Evolutionary conservation across 225 moss, liverwort and hornwort species (phyloP).

Genomic region (Sphagnum tenellum): DNA sequence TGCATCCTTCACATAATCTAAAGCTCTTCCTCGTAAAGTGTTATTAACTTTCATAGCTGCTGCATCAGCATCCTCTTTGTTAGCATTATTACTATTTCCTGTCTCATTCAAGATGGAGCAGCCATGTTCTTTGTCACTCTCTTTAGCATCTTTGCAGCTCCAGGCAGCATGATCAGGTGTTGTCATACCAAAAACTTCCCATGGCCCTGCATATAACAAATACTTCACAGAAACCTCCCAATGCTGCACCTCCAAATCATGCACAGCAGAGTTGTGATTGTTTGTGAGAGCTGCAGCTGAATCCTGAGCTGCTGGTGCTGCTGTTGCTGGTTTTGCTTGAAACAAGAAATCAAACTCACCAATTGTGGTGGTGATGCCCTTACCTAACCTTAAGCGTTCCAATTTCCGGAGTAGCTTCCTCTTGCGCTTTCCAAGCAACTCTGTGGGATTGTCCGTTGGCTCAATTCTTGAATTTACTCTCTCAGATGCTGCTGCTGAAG

Average conservation of each 20-base stretch:
- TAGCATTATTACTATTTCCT: background rate
- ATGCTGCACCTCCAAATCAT: conserved; percentile 18
- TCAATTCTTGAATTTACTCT: too few species aligned
- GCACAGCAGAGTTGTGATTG: too few species aligned
- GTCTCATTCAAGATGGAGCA: background rate
- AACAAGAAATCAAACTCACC: conserved; percentile 43
- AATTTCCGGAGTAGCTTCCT: conserved; percentile 24
- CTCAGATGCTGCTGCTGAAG: too few species aligned
- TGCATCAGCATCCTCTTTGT: background rate
- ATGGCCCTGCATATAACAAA: conserved; percentile 35
- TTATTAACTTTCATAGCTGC: background rate
- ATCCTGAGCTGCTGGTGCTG: too few species aligned
- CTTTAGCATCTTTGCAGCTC: conserved; percentile 15
- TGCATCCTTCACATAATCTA: conserved; percentile 6
- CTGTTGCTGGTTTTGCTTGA: background rate
- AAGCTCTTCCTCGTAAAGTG: background rate
- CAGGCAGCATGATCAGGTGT: conserved; percentile 19
- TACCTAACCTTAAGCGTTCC: conserved; percentile 17
- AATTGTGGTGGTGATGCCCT: conserved; percentile 24
- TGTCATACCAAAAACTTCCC: conserved; percentile 32
- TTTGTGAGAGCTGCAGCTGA: too few species aligned
- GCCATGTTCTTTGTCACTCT: conserved; percentile 1
- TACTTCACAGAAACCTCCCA: conserved; percentile 45
- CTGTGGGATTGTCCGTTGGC: background rate
- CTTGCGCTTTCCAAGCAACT: conserved; percentile 22